A percentile compares a stretch with the other conserved stretches of the same genome.
phyloP scores from a whole-genome alignment of 805 yeast species.

The Pichia manshurica region DNA sequence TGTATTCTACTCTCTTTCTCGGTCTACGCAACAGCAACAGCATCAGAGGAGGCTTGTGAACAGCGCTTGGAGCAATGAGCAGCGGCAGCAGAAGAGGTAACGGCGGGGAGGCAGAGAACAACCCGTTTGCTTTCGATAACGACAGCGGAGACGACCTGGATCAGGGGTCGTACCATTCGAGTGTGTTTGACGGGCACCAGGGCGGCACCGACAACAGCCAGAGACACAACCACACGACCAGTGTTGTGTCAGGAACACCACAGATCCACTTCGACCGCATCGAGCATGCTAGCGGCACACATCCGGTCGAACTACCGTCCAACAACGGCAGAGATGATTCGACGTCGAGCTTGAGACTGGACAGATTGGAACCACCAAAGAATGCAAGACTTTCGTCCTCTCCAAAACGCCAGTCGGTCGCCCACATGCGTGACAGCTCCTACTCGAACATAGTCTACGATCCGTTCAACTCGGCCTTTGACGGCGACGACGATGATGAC shows the following conservation, averaged over 20 bases:
- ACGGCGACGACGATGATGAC: constrained; percentile 1
- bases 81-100: not conserved
- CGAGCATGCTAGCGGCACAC: too few species aligned
- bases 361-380: constrained; percentile 4
- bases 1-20: too few species aligned
- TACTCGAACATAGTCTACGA: not conserved
- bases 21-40: too few species aligned
- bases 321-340: too few species aligned
- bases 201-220: too few species aligned
- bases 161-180: not conserved
- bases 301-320: too few species aligned
- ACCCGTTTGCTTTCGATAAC: constrained; percentile 12
- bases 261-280: not conserved
- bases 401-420: constrained; percentile 1
- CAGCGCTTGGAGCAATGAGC: too few species aligned
- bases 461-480: constrained; percentile 5
- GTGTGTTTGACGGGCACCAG: not conserved
- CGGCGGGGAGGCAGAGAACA: not conserved
- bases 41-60: too few species aligned
- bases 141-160: constrained; percentile 9
- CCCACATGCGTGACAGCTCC: constrained; percentile 8
- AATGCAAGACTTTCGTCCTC: constrained; percentile 6
- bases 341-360: not conserved
- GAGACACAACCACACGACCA: too few species aligned
- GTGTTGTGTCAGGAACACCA: not conserved